Evolutionary conservation across 345 rosid species (phyloP).

Genomic region (Clarkia xantiana): DNA sequence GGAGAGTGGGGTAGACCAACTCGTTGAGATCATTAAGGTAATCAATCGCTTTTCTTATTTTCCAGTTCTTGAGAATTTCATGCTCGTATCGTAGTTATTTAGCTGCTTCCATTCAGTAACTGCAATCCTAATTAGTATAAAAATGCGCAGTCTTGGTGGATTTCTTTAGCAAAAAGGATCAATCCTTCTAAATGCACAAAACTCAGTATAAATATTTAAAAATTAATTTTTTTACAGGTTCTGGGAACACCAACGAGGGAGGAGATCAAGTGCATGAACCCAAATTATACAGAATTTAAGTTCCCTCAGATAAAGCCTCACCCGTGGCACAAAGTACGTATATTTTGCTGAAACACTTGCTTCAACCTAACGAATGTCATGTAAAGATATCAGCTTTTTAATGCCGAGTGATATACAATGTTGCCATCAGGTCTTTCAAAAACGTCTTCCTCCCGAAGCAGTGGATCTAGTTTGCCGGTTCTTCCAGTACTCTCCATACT

Average conservation of each 20-base stretch:
- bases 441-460: constrained; percentile 90
- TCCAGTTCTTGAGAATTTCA: too few relatives aligned
- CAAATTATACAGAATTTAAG: constrained; percentile 83
- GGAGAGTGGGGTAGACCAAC: constrained; percentile 93
- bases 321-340: constrained; percentile 86
- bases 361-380: not conserved
- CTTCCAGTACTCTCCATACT: constrained; percentile 90
- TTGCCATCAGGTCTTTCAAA: constrained; percentile 50
- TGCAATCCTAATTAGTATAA: not conserved
- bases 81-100: too few relatives aligned
- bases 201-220: not conserved
- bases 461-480: constrained; percentile 94
- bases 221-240: constrained; percentile 36
- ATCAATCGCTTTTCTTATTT: constrained; percentile 1
- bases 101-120: too few relatives aligned
- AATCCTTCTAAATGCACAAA: too few relatives aligned
- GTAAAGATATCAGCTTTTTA: too few relatives aligned
- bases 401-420: not conserved
- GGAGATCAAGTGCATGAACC: constrained; percentile 98
- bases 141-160: too few relatives aligned
- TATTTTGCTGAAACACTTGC: constrained; percentile 1
- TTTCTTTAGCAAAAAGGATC: too few relatives aligned
- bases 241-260: constrained; percentile 95
- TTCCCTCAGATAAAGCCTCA: constrained; percentile 94
- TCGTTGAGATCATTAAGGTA: constrained; percentile 97